These are phyloP conservation scores for Triticum turgidum DNA, from an alignment of 176 grass and related monocot genomes.

Conservation along the genomic window DNA sequence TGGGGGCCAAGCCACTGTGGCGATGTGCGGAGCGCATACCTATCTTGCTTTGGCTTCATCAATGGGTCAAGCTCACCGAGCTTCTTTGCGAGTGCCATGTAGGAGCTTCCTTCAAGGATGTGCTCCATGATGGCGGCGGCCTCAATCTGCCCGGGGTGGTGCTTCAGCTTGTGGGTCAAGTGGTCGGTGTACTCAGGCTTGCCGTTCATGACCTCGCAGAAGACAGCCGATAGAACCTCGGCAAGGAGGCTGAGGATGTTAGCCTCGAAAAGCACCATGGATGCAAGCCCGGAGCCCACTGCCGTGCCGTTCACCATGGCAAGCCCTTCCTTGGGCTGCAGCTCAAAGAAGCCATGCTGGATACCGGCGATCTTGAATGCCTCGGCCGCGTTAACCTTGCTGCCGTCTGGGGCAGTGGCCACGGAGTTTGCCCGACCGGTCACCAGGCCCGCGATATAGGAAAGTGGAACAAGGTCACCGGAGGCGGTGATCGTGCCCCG, in stretches of 20 bases:
- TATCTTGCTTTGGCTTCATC: conserved; percentile 92
- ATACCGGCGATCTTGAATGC: conserved; percentile 60
- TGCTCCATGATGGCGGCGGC: conserved; percentile 92
- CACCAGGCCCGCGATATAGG: conserved; percentile 74
- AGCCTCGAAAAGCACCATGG: conserved; percentile 67
- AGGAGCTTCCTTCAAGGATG: conserved; percentile 70
- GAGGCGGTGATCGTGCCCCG: conserved; percentile 86
- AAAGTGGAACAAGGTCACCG: conserved; percentile 72
- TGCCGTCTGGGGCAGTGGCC: conserved; percentile 26
- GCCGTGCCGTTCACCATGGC: conserved; percentile 90
- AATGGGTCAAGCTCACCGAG: conserved; percentile 64
- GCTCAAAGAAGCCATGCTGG: conserved; percentile 55
- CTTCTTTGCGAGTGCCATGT: conserved; percentile 63
- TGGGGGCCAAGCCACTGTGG: conserved; percentile 91
- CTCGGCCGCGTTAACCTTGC: conserved; percentile 41
- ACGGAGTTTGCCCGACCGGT: conserved; percentile 65
- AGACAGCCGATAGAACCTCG: conserved; percentile 70
- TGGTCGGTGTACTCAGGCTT: conserved; percentile 88
- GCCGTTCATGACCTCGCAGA: conserved; percentile 90
- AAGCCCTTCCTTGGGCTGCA: conserved; percentile 87
- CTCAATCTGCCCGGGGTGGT: conserved; percentile 6
- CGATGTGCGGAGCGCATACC: conserved; percentile 89
- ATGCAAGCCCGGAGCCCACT: conserved; percentile 76
- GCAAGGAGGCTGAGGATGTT: conserved; percentile 66
- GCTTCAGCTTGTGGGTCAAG: conserved; percentile 88